phyloP scores from a whole-genome alignment of 176 grass and related monocot genomes.

The Zizania latifolia region DNA sequence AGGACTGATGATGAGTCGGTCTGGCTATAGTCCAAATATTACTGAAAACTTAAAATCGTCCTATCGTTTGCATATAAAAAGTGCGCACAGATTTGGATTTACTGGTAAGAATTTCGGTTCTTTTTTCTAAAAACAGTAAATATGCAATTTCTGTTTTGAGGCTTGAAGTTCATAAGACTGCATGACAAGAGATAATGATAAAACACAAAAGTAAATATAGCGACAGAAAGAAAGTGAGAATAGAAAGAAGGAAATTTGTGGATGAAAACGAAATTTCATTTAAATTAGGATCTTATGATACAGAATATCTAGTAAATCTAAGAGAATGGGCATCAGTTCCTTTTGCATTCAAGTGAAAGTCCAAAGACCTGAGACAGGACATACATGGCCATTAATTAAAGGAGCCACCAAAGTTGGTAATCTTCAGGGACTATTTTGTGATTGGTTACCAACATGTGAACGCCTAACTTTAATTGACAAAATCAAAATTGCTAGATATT shows the following conservation, averaged over 20 bases:
- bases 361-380: background rate
- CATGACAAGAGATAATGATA: background rate
- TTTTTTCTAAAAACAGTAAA: background rate
- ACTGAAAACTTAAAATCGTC: background rate
- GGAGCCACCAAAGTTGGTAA: background rate
- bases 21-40: background rate
- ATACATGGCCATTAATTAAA: background rate
- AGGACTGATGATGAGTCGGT: background rate
- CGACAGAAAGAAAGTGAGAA: background rate
- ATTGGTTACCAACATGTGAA: background rate
- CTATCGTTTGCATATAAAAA: background rate
- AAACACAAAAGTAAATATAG: background rate
- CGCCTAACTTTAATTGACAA: background rate
- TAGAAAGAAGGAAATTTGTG: background rate
- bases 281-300: background rate
- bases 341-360: slow-evolving; percentile 5
- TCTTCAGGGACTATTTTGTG: background rate
- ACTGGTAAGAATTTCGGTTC: background rate
- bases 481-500: background rate
- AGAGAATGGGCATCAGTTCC: background rate
- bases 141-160: background rate
- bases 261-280: slow-evolving; percentile 3
- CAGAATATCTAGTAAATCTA: background rate
- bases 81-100: background rate
- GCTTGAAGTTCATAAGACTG: background rate